Conservation (phyloP, 2,329 filamentous ascomycete genomes). For the Ascochyta viciae-villosae region DNA sequence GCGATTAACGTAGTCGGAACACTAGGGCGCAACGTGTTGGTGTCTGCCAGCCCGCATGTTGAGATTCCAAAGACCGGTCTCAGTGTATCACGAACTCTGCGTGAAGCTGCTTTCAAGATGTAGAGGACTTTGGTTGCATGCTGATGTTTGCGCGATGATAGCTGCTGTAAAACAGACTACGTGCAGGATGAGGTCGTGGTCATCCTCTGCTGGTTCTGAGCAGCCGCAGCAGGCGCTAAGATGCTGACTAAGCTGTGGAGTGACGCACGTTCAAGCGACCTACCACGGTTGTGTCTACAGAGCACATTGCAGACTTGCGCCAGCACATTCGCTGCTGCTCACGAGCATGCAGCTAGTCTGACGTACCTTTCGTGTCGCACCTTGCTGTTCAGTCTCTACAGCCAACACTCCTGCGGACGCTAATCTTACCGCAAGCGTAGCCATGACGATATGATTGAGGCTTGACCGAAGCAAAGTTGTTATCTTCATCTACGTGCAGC, state of each 20-base stretch:
- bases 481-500: background rate
- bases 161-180: conserved; percentile 15
- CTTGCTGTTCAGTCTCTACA: background rate
- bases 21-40: conserved; percentile 31
- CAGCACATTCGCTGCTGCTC: background rate
- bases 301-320: conserved; percentile 2
- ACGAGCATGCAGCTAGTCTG: background rate
- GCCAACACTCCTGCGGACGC: background rate
- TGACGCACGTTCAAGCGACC: conserved; percentile 10
- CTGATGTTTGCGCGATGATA: conserved; percentile 1
- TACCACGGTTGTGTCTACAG: background rate
- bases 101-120: background rate
- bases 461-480: background rate
- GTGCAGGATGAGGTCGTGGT: conserved; percentile 26
- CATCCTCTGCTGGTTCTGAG: conserved; percentile 22
- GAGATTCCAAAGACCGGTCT: conserved; percentile 12
- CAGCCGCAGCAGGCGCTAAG: conserved; percentile 9
- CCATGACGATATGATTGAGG: conserved; percentile 10
- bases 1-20: conserved; percentile 16
- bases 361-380: background rate
- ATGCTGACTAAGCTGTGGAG: conserved; percentile 10
- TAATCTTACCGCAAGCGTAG: background rate
- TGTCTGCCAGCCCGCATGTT: conserved; percentile 40
- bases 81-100: background rate
- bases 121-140: background rate